phyloP scores from a whole-genome alignment of 2,329 filamentous ascomycete species.

The Talaromyces amestolkiae region DNA sequence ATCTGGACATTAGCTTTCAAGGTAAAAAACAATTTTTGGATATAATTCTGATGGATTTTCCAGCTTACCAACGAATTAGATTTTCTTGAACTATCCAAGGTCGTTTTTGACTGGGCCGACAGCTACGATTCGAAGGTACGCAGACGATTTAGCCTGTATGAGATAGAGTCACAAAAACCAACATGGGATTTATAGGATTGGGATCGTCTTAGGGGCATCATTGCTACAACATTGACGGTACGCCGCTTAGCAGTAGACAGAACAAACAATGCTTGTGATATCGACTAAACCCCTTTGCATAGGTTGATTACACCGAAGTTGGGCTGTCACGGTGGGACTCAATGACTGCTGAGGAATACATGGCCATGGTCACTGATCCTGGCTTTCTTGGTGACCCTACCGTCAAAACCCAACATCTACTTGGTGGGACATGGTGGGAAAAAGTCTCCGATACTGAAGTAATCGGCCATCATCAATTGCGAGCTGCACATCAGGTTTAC shows the following conservation, averaged over 20 bases:
- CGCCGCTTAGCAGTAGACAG: neutral
- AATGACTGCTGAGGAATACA: conserved; percentile 62
- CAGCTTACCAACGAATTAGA: conserved; percentile 26
- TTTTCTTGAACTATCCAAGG: conserved; percentile 33
- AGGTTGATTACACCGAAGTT: conserved; percentile 70
- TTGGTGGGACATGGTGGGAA: conserved; percentile 60
- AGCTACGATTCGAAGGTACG: conserved; percentile 46
- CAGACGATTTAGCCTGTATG: neutral
- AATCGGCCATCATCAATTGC: conserved; percentile 60
- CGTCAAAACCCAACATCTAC: conserved; percentile 64
- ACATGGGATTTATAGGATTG: conserved; percentile 35
- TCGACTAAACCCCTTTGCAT: conserved; percentile 30
- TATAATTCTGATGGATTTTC: neutral
- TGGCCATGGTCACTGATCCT: conserved; percentile 57
- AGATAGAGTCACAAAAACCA: neutral
- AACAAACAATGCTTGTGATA: neutral
- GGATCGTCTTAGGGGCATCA: conserved; percentile 40
- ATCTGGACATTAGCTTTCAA: conserved; percentile 30
- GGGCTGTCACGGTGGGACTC: conserved; percentile 60
- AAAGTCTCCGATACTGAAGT: conserved; percentile 58
- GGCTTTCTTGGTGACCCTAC: conserved; percentile 60
- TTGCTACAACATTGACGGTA: conserved; percentile 40
- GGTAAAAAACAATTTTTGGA: conserved; percentile 18
- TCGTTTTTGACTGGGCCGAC: conserved; percentile 46
- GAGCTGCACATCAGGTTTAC: conserved; percentile 63